These are phyloP conservation scores for Salix arbutifolia DNA, from an alignment of 345 rosid species.

Conservation along the genomic window DNA sequence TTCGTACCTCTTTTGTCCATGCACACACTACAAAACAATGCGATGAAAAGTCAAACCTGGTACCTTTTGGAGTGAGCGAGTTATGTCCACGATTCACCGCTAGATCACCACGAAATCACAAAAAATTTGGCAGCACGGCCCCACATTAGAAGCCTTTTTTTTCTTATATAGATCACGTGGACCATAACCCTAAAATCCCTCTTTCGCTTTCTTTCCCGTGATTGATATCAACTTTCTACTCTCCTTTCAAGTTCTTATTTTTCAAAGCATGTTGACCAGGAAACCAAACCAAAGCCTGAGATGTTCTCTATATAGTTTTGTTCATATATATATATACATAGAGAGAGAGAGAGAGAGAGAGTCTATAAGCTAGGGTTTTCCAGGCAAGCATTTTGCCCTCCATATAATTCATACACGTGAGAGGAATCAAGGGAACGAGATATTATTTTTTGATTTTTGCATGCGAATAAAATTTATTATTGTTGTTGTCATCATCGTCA, in stretches of 20 bases:
- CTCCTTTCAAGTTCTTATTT: background rate
- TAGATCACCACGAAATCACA: background rate
- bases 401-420: background rate
- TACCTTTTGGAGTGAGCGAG: background rate
- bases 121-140: accelerated
- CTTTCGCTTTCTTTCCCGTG: too few species aligned
- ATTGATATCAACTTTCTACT: background rate
- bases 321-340: too few species aligned
- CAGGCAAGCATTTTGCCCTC: background rate
- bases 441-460: too few species aligned
- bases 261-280: background rate
- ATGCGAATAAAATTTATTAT: too few species aligned
- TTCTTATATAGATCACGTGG: background rate
- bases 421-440: background rate
- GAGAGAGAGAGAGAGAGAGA: too few species aligned
- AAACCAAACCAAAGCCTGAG: background rate
- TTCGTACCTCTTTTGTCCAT: background rate
- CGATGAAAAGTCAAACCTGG: background rate
- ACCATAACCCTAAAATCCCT: background rate
- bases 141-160: background rate
- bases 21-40: background rate
- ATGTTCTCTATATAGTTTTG: background rate
- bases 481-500: too few species aligned
- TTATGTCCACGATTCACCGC: background rate
- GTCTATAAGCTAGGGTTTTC: too few species aligned